phyloP scores from a whole-genome alignment of 495 filamentous ascomycete genomes.

The Geoglossum glabrum region DNA sequence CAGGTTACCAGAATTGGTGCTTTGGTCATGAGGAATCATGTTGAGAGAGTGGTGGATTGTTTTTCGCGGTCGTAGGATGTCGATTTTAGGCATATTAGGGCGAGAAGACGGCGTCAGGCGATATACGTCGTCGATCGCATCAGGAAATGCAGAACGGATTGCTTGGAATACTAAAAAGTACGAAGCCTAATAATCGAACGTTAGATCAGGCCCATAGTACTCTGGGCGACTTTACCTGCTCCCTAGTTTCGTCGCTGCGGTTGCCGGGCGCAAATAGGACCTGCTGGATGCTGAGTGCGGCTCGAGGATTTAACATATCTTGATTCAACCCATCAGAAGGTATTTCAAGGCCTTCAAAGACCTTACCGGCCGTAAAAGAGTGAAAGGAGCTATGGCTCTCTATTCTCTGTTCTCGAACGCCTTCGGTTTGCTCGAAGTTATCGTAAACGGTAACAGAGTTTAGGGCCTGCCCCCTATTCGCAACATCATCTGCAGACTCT shows the following conservation, averaged over 20 bases:
- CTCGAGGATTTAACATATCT: not conserved
- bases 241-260: not conserved
- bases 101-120: too few species aligned
- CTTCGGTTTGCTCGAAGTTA: not conserved
- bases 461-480: not conserved
- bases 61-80: too few species aligned
- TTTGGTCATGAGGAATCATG: too few species aligned
- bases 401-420: not conserved
- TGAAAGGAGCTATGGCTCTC: not conserved
- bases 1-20: too few species aligned
- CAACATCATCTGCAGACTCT: not conserved
- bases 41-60: too few species aligned
- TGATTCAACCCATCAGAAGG: not conserved
- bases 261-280: not conserved
- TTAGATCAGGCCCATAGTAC: not conserved
- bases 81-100: too few species aligned
- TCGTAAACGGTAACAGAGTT: not conserved
- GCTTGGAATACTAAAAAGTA: not conserved
- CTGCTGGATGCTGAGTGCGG: not conserved
- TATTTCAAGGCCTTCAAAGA: not conserved
- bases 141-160: too few species aligned
- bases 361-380: not conserved
- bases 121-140: too few species aligned
- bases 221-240: not conserved
- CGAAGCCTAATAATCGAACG: not conserved